Base-by-base conservation (phyloP, 2,329 filamentous ascomycete genomes). In the Hypoxylon sp. region DNA sequence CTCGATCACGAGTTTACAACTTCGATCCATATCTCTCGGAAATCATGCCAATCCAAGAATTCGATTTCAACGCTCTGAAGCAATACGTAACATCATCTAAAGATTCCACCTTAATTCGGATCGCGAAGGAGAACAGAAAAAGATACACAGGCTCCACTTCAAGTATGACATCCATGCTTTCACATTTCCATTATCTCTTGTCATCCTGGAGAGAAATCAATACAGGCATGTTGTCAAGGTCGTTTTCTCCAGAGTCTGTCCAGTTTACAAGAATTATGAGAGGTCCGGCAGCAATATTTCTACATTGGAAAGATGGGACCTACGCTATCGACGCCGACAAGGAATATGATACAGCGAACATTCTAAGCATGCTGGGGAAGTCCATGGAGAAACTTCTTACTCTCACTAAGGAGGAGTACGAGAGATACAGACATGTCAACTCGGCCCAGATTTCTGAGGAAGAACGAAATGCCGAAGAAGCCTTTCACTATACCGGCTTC, bases 251-350 rank as follows among this genome's bases (percentile, higher is more conserved):
- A 1, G 86, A 90, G 5, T 86, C 85, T n/a, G 74, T 80, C 1
- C 88, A 84, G 8, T 97, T 94, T 75, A 97, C 94, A 1, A 82
- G 82, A 9, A 86, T 98, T 42, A 88, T 89, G 65, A 88, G 90
- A 73, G 88, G 89, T 0, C 95, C 96, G 0, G 87, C 90, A 3
- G 92, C 94, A 10, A 90, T 94, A 48, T 97, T 98, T 75, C 83
- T 98, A 14, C 88, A 92, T 57, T 92, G 90, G 80, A 92, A 92
- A 71, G 88, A 97, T 76, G 95, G 94, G 0, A 87, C 90, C 0
- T 99, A 99, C 78, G 94, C 95, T 4, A 96, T 99, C 66, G 96
- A 99, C 78, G 93, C 94, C 0, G 96, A 99, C 80, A 99, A 98
- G 81, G 88, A 97, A 77, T 96, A 89, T 73, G 94, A 98, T 74